Base-by-base conservation (phyloP, 352 stramenopile genomes). In the Globisporangium iwayamae region DNA sequence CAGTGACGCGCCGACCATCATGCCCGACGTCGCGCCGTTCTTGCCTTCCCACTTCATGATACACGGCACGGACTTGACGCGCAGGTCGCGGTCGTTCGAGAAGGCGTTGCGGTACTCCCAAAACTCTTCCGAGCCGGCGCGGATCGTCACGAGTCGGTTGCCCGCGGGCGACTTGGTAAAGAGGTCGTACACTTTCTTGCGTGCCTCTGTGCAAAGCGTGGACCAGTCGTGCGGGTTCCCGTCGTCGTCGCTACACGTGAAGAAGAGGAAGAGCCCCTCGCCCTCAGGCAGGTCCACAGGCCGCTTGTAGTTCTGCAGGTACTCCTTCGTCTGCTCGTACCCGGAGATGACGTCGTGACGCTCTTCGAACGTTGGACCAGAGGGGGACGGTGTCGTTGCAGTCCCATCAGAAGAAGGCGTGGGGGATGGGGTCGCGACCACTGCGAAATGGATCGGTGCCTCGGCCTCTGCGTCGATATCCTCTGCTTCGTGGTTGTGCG, bases 221-320 rank as follows among this genome's bases (percentile, higher is more conserved):
- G 68, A 81, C 79, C 81, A 90, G 65, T 90, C 76, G 41, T 78
- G 58, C 62, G 68, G 56, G 1, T 66, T 69, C 20, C 74, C 74
- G 39, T 83, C 57, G 22, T 70, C 69, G 53, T 86, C 76, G 18
- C 78, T 85, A 68, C 81, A 91, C 2, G 74, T 83, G 62, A 91
- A 91, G 56, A 88, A 88, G 14, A 89, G 66, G 57, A 88, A 89
- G n/a, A 91, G 57, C 13, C 74, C 60, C 34, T 87, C 76, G 53
- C 70, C 41, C 1, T 57, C 16, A 60, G 72, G 50, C 61, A 36
- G 18, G 7, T 11, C 18, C 56, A 57, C 32, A 47, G 79, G 41
- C 16, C 62, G 41, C 38, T 59, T 67, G 47, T 88, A 87, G 25
- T 72, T 73, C 58, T 71, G 59, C 7, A 91, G 65, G 64, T 79